Percentiles rank a stretch among this genome's conserved stretches.
Conservation (phyloP, 1,284 basidiomycete species). For the Neolentinus lepideus region DNA sequence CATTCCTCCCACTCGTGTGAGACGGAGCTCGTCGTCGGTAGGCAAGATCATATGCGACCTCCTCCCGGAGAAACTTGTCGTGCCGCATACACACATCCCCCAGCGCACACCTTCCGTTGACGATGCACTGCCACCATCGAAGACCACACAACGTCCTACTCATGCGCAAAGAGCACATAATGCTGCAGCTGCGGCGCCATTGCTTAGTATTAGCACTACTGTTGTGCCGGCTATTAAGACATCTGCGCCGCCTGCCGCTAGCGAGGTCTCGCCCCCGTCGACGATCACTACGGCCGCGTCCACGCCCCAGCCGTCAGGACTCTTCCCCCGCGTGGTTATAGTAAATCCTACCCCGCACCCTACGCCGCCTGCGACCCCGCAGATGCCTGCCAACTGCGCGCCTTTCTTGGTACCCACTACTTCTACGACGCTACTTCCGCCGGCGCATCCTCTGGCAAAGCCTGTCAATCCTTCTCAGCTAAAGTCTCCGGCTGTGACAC, state of each 20-base stretch:
- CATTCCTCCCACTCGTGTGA: conserved; percentile 18
- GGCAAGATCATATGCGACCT: conserved; percentile 55
- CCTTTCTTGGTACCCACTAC: conserved; percentile 1
- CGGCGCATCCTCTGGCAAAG: conserved; percentile 6
- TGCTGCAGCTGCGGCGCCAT: background rate
- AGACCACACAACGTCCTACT: conserved; percentile 9
- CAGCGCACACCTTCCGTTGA: conserved; percentile 1
- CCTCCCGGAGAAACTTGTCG: conserved; percentile 31
- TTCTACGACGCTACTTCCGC: conserved; percentile 2
- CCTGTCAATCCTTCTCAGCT: conserved; percentile 3
- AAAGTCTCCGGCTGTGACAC: conserved; percentile 3
- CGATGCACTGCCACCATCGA: background rate
- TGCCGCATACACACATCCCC: conserved; percentile 12
- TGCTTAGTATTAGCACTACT: background rate
- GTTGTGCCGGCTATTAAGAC: conserved; percentile 15
- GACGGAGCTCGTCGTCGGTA: conserved; percentile 25
- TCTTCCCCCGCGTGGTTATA: conserved; percentile 42
- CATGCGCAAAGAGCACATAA: background rate
- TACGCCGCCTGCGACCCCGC: conserved; percentile 47
- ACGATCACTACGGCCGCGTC: conserved; percentile 13
- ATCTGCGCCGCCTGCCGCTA: conserved; percentile 4
- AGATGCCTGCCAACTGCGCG: conserved; percentile 17
- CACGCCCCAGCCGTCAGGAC: conserved; percentile 5
- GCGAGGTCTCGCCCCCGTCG: conserved; percentile 15
- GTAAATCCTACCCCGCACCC: conserved; percentile 51